These are phyloP conservation scores for Phytophthora idaei DNA, from an alignment of 352 stramenopile species.

Conservation along the genomic window DNA sequence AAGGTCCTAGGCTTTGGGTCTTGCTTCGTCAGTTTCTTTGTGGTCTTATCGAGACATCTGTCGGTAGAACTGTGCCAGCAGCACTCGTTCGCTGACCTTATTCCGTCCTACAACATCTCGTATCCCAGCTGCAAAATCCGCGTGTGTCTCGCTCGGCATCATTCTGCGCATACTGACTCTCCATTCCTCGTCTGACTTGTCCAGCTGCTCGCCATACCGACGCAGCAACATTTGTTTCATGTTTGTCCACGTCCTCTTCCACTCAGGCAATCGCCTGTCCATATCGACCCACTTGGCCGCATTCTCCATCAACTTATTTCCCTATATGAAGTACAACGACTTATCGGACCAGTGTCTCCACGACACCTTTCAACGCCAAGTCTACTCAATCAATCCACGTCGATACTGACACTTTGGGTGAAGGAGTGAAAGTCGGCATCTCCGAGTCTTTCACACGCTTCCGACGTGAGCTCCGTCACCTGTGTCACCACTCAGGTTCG, in stretches of 20 bases:
- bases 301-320: conserved; percentile 1
- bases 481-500: too few species aligned
- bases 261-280: not conserved
- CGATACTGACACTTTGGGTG: conserved; percentile 1
- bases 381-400: conserved; percentile 11
- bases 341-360: not conserved
- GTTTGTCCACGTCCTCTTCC: not conserved
- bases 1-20: not conserved
- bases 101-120: not conserved
- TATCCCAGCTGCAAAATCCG: conserved; percentile 1
- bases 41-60: not conserved
- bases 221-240: not conserved
- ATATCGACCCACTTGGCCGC: not conserved
- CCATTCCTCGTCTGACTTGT: not conserved
- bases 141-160: conserved; percentile 1
- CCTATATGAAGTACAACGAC: conserved; percentile 3
- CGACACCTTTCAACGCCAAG: not conserved
- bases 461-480: too few species aligned
- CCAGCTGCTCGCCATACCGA: not conserved
- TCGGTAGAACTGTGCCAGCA: conserved; percentile 8
- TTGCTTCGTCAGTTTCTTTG: not conserved
- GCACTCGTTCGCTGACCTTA: not conserved
- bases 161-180: conserved; percentile 1
- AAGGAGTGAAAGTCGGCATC: not conserved
- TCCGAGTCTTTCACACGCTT: conserved; percentile 1